Conservation (phyloP, 257 asterid genomes). For the Leptodermis oblonga region DNA sequence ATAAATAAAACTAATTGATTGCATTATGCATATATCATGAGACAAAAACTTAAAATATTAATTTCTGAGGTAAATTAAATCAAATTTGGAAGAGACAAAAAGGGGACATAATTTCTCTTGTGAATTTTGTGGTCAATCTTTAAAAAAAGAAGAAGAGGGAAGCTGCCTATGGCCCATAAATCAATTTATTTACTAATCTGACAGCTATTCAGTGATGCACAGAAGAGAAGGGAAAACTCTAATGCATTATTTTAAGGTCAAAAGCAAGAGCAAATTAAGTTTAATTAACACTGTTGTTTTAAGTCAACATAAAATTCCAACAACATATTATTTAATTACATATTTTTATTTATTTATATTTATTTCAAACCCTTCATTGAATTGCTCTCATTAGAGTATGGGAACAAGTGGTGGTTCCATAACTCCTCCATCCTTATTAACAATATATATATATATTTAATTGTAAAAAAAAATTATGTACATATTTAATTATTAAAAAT, state of each 20-base stretch:
- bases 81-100: not conserved
- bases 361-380: not conserved
- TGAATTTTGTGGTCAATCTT: not conserved
- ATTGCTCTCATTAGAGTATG: not conserved
- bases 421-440: no score
- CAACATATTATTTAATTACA: no score
- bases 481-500: no score
- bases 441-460: no score
- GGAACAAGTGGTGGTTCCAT: no score
- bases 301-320: constrained; percentile 6
- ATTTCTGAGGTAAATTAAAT: no score
- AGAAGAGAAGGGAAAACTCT: not conserved
- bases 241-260: not conserved
- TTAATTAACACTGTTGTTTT: not conserved
- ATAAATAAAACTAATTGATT: no score
- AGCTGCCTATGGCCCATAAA: no score
- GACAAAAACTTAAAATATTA: no score
- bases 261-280: not conserved
- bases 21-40: no score
- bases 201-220: not conserved
- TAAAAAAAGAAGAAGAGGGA: not conserved
- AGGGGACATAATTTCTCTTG: not conserved
- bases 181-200: not conserved
- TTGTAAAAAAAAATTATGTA: no score
- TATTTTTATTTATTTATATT: no score